Conservation (phyloP, 73 alveolate genomes). For the Paramecium sexaurelia region DNA sequence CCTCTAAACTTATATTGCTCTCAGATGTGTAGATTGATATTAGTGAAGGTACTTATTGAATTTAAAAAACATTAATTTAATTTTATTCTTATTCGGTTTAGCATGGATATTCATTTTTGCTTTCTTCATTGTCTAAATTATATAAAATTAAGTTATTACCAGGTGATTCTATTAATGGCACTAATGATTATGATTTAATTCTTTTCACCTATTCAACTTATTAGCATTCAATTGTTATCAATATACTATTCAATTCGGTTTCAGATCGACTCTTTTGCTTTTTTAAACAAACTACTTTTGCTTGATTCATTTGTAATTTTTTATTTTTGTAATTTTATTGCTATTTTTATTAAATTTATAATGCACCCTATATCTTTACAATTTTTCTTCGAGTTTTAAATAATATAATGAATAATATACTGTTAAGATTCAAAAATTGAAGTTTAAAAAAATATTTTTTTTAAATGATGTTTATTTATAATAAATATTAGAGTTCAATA, state of each 20-base stretch:
- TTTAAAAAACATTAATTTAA: background rate
- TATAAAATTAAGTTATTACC: background rate
- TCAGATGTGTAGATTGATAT: background rate
- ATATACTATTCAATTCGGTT: background rate
- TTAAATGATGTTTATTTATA: background rate
- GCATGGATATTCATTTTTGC: background rate
- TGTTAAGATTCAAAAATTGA: background rate
- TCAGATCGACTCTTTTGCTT: background rate
- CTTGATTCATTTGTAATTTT: background rate
- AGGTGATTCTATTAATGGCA: background rate
- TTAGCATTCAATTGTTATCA: background rate
- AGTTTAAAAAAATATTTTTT: background rate
- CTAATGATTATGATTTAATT: background rate
- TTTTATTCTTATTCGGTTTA: background rate
- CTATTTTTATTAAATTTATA: background rate
- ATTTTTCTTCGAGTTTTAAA: no score
- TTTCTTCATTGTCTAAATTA: background rate
- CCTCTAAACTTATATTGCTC: slow-evolving; percentile 14
- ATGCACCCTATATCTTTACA: background rate
- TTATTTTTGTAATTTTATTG: background rate
- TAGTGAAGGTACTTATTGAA: background rate
- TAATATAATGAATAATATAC: background rate
- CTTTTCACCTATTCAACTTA: background rate
- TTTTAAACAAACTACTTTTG: background rate
- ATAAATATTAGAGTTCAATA: background rate